Percentiles rank a stretch among this genome's conserved stretches.
Conservation (phyloP, 139 green algal species). For the Auxenochlorella pyrenoidosa region DNA sequence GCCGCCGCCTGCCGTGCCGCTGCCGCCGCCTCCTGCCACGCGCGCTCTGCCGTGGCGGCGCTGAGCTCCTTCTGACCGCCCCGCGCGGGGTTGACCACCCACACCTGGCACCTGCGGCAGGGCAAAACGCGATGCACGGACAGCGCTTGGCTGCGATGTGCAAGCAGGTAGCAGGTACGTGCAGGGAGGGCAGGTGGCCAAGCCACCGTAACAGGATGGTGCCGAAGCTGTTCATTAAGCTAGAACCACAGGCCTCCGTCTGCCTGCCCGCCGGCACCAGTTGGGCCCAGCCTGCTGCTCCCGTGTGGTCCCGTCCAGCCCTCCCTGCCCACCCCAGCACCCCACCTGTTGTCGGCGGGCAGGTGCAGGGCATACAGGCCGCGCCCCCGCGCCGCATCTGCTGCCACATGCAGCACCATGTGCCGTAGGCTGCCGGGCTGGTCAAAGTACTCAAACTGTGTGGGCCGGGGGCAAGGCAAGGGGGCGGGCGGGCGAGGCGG, state of each 20-base stretch:
- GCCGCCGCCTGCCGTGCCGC: background rate
- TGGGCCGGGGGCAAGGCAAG: background rate
- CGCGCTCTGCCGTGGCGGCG: constrained; percentile 48
- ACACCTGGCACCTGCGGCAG: constrained; percentile 32
- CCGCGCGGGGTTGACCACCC: constrained; percentile 47
- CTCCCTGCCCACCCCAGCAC: background rate
- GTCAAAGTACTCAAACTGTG: constrained; percentile 35
- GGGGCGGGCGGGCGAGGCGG: no score
- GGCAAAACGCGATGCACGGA: background rate
- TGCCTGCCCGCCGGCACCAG: no score
- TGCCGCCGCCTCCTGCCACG: constrained; percentile 65
- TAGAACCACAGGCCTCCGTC: no score
- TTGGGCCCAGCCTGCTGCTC: no score
- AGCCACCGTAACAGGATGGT: no score
- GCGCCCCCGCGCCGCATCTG: constrained; percentile 50
- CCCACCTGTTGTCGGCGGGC: constrained; percentile 39
- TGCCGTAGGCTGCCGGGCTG: constrained; percentile 68
- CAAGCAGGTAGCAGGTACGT: no score
- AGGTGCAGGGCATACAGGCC: constrained; percentile 70
- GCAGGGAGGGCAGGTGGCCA: no score
- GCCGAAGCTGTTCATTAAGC: no score
- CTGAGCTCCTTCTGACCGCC: constrained; percentile 62
- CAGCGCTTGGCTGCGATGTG: no score
- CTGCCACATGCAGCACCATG: constrained; percentile 73
- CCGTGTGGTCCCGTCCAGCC: background rate